Evolutionary conservation across 176 grass and related monocot genomes (phyloP).

Genomic region (Dactylis glomerata): DNA sequence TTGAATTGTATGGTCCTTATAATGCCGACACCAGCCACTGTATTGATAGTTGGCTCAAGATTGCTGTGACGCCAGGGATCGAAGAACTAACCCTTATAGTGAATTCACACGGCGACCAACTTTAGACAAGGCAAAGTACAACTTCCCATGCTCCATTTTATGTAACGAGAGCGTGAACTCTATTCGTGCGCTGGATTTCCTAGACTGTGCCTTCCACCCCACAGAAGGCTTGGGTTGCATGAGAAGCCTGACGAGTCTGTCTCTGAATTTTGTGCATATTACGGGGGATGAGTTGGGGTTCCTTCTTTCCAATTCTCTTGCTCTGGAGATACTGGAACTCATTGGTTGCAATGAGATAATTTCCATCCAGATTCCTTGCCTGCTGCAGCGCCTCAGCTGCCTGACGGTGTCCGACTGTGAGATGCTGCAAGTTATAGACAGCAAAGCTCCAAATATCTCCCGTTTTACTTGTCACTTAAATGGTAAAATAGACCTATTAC

Average conservation of each 20-base stretch:
- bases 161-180: neutral
- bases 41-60: neutral
- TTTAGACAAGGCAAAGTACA: neutral
- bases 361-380: neutral
- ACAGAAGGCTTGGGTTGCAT: neutral
- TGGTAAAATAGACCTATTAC: neutral
- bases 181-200: neutral
- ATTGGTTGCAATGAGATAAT: neutral
- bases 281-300: neutral
- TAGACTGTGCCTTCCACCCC: neutral
- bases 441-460: neutral
- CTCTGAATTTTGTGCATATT: neutral
- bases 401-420: neutral
- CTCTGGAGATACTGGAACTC: neutral
- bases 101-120: neutral
- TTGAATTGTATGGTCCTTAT: neutral
- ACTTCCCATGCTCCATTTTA: neutral
- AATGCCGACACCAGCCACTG: neutral
- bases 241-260: neutral
- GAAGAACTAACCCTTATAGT: neutral
- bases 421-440: neutral
- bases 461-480: neutral
- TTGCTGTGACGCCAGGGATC: neutral
- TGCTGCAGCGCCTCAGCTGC: neutral
- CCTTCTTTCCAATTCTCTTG: neutral